Evolutionary conservation across 345 rosid genomes (phyloP).

Genomic region (Sonneratia alba): DNA sequence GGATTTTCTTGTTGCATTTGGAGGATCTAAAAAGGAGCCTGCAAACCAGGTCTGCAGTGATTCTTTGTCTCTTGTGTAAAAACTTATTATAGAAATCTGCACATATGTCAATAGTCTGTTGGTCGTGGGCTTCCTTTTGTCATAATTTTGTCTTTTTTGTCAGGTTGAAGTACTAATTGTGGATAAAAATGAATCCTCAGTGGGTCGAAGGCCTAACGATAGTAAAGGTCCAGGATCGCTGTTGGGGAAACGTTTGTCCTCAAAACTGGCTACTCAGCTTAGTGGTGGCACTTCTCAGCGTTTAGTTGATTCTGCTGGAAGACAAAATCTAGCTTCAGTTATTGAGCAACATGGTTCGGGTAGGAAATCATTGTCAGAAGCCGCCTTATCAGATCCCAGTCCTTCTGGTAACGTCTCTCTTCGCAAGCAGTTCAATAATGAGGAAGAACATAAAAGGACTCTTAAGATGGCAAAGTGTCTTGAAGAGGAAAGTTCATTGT

Average conservation of each 20-base stretch:
- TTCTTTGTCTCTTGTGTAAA: slow-evolving; percentile 1
- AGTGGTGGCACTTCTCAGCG: slow-evolving; percentile 52
- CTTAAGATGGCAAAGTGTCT: slow-evolving; percentile 36
- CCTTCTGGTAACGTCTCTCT: slow-evolving; percentile 70
- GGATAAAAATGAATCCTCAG: slow-evolving; percentile 61
- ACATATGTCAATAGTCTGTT: neutral
- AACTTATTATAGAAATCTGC: neutral
- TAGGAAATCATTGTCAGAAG: slow-evolving; percentile 81
- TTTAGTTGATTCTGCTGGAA: slow-evolving; percentile 41
- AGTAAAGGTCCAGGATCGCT: slow-evolving; percentile 39
- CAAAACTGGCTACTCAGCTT: slow-evolving; percentile 39
- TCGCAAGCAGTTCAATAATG: slow-evolving; percentile 62
- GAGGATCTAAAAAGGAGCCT: slow-evolving; percentile 78
- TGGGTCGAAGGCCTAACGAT: slow-evolving; percentile 35
- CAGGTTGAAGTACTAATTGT: slow-evolving; percentile 74
- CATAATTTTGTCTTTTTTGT: neutral
- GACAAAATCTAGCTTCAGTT: slow-evolving; percentile 67
- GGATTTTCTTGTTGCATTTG: slow-evolving; percentile 90
- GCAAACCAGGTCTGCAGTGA: slow-evolving; percentile 76
- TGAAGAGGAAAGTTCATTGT: slow-evolving; percentile 39
- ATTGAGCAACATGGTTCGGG: slow-evolving; percentile 88
- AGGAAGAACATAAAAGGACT: slow-evolving; percentile 44
- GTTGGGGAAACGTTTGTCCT: slow-evolving; percentile 49
- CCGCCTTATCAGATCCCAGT: slow-evolving; percentile 40
- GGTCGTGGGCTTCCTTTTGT: neutral